phyloP scores from a whole-genome alignment of 75 land plant species.

The Larix kaempferi region DNA sequence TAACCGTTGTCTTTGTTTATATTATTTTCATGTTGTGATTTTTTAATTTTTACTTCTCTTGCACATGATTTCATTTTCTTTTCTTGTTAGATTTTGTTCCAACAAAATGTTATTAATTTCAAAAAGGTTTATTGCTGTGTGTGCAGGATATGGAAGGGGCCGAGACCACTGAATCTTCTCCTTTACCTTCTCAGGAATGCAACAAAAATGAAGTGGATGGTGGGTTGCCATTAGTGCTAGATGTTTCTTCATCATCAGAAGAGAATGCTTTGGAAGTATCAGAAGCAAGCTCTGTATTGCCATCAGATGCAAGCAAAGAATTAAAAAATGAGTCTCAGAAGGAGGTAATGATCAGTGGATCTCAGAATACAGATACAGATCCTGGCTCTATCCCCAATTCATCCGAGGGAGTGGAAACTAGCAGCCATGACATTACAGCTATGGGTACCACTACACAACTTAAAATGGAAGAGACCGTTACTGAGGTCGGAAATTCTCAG shows the following conservation, averaged over 20 bases:
- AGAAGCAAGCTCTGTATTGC: constrained; percentile 3
- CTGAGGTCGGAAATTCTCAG: constrained; percentile 1
- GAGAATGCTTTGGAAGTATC: neutral
- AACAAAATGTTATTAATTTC: neutral
- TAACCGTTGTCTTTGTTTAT: neutral
- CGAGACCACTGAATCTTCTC: neutral
- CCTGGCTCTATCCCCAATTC: neutral
- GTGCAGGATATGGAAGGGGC: constrained; percentile 10
- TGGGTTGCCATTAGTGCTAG: neutral
- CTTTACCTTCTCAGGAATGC: neutral
- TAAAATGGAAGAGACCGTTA: neutral
- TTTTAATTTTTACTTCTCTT: neutral
- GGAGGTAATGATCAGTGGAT: neutral
- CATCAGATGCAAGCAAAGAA: constrained; percentile 2
- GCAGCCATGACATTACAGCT: neutral
- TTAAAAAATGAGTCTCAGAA: neutral
- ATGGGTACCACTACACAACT: neutral
- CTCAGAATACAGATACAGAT: neutral
- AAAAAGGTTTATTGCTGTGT: neutral
- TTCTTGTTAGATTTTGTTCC: neutral
- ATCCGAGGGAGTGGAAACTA: constrained; percentile 3
- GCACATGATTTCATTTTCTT: neutral
- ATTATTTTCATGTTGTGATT: neutral
- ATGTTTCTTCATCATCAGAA: constrained; percentile 2
- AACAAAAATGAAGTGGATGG: neutral